Evolutionary conservation across 345 rosid species (phyloP).

Genomic region (Salix caprea): DNA sequence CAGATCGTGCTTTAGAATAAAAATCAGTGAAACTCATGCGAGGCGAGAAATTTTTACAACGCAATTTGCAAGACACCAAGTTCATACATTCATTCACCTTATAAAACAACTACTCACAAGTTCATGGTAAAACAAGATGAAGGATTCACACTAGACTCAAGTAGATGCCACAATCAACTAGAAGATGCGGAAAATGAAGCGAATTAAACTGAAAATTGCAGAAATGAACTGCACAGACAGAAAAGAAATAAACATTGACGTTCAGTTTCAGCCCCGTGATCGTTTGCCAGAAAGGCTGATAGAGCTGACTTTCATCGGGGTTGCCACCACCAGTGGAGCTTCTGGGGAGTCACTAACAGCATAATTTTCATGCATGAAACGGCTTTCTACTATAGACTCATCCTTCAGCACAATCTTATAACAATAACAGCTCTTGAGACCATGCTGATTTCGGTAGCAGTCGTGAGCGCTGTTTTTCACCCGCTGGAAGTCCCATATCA

Average conservation of each 20-base stretch:
- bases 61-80: not conserved
- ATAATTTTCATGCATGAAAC: constrained; percentile 90
- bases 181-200: not conserved
- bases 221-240: constrained; percentile 9
- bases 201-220: not conserved
- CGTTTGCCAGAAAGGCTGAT: constrained; percentile 79
- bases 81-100: not conserved
- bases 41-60: not conserved
- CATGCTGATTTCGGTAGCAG: constrained; percentile 84
- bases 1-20: no score
- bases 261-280: constrained; percentile 17
- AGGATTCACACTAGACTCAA: not conserved
- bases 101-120: not conserved
- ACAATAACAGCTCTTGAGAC: constrained; percentile 93
- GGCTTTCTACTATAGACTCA: constrained; percentile 85
- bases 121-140: not conserved
- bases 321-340: constrained; percentile 94
- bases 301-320: constrained; percentile 92
- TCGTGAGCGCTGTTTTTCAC: constrained; percentile 85
- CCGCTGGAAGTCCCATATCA: constrained; percentile 93
- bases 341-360: constrained; percentile 72
- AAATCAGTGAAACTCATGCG: no score
- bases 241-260: not conserved
- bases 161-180: not conserved
- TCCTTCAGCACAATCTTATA: constrained; percentile 88